Evolutionary conservation across 345 rosid genomes (phyloP), one percentile per base, ranked within the genome.

Genomic region (Boechera retrofracta): DNA sequence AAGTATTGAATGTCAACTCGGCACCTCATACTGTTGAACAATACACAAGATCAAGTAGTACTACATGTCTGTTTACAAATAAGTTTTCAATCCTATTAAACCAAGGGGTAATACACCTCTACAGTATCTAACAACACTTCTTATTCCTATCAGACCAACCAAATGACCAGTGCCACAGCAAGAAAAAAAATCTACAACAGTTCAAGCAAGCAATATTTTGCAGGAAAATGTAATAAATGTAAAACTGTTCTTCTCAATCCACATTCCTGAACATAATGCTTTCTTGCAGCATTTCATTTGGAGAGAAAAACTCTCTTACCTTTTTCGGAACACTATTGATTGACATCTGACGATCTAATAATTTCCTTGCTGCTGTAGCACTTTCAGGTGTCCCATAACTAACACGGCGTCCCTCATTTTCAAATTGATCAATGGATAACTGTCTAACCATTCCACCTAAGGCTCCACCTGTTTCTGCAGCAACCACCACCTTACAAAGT

Each of bases 401-500:
- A 73, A 92, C 98, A 86, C 97, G 91, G 63, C 98, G 88, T 69
- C 97, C 97, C 84, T 95, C 98, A 77, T 92, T 95, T 85, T 95
- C 98, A 83, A 95, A 95, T 79, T 92, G 98, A 73, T 95, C 98
- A 51, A 92, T 91, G 4, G 99, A 91, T 82, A 92, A 93, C 82
- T 88, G 97, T 74, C 98, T 86, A 70, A 95, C 98, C 98, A 93
- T 85, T 75, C 99, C 98, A 77, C 98, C 98, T 82, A 95, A 85
- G 74, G 97, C 99, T 74, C 98, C 99, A 74, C 92, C 91, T 26
- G 98, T 87, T 85, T 95, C 98, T 75, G 98, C 93, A 72, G 99
- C 96, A 72, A 95, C 89, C 80, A 95, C 98, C 58, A 95, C 99
- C 99, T 95, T 81, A 69, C 33, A 63, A 64, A 57, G 54, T 64